Evolutionary conservation across 495 filamentous ascomycete genomes (phyloP).

Genomic region (Rhypophila decipiens): DNA sequence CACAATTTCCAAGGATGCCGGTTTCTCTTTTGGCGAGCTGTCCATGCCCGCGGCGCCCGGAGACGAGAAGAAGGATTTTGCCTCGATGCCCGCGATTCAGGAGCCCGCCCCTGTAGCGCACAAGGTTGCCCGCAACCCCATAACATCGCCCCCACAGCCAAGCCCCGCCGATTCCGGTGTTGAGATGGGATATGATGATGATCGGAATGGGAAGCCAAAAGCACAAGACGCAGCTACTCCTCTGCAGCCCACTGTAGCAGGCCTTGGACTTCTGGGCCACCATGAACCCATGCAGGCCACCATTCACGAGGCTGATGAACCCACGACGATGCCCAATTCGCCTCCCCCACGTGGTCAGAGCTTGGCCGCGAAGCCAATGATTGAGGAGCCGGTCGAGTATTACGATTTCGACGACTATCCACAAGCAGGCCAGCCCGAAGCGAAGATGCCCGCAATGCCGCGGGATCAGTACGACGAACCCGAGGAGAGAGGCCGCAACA

Average conservation of each 20-base stretch:
- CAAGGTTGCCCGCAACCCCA: slow-evolving; percentile 14
- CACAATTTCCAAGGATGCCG: not conserved
- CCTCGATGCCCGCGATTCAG: slow-evolving; percentile 23
- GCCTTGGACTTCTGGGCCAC: slow-evolving; percentile 15
- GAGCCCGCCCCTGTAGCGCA: slow-evolving; percentile 30
- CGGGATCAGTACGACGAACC: slow-evolving; percentile 12
- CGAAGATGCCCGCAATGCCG: slow-evolving; percentile 1
- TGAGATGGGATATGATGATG: slow-evolving; percentile 15
- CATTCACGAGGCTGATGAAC: slow-evolving; percentile 12
- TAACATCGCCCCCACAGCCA: slow-evolving; percentile 14
- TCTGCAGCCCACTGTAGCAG: slow-evolving; percentile 8
- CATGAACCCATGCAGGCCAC: slow-evolving; percentile 14
- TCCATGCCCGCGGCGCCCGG: not conserved
- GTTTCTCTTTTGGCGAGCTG: not conserved
- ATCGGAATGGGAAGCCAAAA: slow-evolving; percentile 14
- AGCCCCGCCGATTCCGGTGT: slow-evolving; percentile 22
- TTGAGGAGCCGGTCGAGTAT: slow-evolving; percentile 23
- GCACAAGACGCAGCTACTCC: slow-evolving; percentile 12
- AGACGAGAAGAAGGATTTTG: slow-evolving; percentile 17
- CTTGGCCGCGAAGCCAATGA: slow-evolving; percentile 7
- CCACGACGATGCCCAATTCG: slow-evolving; percentile 5
- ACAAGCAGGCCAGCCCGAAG: not conserved
- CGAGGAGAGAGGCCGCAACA: slow-evolving; percentile 24
- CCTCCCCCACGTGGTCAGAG: slow-evolving; percentile 5
- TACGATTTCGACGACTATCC: slow-evolving; percentile 21